phyloP scores from a whole-genome alignment of 306 rosid species.

The Purshia tridentata region DNA sequence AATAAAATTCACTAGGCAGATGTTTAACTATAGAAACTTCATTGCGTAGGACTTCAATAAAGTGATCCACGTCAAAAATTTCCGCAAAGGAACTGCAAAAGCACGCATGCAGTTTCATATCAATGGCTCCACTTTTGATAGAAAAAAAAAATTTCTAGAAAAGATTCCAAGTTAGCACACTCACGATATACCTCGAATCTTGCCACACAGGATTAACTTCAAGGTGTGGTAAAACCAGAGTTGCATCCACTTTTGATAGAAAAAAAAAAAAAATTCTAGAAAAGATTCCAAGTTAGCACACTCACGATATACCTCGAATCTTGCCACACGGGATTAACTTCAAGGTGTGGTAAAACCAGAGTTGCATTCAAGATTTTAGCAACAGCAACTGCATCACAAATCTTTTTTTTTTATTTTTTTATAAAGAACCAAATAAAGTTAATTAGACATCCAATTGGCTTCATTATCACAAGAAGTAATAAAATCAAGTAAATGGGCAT shows the following conservation, averaged over 20 bases:
- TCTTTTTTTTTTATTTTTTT: conserved; percentile 34
- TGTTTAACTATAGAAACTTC: conserved; percentile 78
- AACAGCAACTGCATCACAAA: conserved; percentile 97
- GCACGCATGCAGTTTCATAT: conserved; percentile 7
- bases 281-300: conserved; percentile 11
- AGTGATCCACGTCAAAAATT: conserved; percentile 89
- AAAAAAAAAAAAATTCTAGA: background rate
- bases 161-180: conserved; percentile 14
- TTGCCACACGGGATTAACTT: conserved; percentile 92
- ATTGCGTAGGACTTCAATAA: conserved; percentile 66
- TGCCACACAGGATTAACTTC: conserved; percentile 95
- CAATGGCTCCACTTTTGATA: background rate
- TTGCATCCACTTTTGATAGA: conserved; percentile 78
- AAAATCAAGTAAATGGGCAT: conserved; percentile 4
- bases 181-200: conserved; percentile 74
- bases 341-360: conserved; percentile 84
- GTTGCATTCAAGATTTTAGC: conserved; percentile 94
- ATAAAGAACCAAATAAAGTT: background rate
- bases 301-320: conserved; percentile 73
- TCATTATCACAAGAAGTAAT: background rate
- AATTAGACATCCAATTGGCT: conserved; percentile 1
- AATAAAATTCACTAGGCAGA: conserved; percentile 68
- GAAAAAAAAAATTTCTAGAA: background rate
- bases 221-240: conserved; percentile 84
- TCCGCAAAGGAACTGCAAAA: conserved; percentile 75